A percentile compares a stretch with the other conserved stretches of the same genome.
phyloP scores from a whole-genome alignment of 2,329 filamentous ascomycete genomes.

The Scedosporium minutisporum region DNA sequence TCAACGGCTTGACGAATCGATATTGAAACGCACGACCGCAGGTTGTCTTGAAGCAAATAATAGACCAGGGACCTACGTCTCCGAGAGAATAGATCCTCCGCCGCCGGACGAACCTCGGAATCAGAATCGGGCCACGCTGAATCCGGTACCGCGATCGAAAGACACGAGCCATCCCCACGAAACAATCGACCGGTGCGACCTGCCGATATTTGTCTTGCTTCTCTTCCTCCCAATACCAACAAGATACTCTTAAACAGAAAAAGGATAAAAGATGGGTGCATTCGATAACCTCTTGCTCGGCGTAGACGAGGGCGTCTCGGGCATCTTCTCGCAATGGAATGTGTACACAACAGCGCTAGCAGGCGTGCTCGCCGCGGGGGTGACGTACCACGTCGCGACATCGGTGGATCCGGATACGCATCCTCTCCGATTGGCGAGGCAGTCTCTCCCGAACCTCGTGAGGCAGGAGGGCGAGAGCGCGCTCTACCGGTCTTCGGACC shows the following conservation, averaged over 20 bases:
- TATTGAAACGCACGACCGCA: too few species aligned
- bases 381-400: constrained; percentile 62
- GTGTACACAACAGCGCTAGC: constrained; percentile 63
- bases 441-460: constrained; percentile 68
- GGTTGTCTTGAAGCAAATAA: too few species aligned
- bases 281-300: constrained; percentile 42
- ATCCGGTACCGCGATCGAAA: not conserved
- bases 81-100: not conserved
- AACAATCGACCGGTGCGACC: too few species aligned
- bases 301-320: constrained; percentile 56
- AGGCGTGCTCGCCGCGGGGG: constrained; percentile 53
- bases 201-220: not conserved
- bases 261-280: constrained; percentile 25
- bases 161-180: too few species aligned
- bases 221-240: not conserved
- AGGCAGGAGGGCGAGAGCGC: constrained; percentile 79
- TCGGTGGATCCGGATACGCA: constrained; percentile 80
- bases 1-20: too few species aligned
- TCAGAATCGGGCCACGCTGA: not conserved
- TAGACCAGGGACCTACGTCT: too few species aligned
- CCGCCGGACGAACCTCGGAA: not conserved
- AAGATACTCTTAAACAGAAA: not conserved
- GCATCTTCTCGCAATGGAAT: constrained; percentile 72
- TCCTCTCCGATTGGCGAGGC: constrained; percentile 79
- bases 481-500: constrained; percentile 74